Evolutionary conservation across 139 green algal species (phyloP).

Genomic region (Trebouxia sp.): DNA sequence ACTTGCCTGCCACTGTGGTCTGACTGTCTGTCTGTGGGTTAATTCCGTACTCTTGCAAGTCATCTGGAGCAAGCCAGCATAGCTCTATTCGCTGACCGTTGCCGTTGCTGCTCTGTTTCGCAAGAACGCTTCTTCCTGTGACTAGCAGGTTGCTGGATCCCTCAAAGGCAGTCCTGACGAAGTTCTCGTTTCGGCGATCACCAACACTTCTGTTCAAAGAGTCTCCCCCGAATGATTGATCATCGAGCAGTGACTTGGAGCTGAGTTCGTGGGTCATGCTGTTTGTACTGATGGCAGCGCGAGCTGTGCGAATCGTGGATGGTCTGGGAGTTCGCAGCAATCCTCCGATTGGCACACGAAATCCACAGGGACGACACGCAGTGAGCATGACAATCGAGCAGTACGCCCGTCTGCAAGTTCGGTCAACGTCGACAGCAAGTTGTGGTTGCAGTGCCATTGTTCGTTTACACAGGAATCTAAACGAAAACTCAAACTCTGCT

Average conservation of each 20-base stretch:
- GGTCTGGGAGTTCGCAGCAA: no score
- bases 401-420: not conserved
- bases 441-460: not conserved
- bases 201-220: constrained; percentile 28
- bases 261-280: not conserved
- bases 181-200: not conserved
- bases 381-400: not conserved
- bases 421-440: not conserved
- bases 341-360: not conserved
- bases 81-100: not conserved
- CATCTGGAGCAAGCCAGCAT: not conserved
- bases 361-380: not conserved
- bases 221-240: constrained; percentile 29
- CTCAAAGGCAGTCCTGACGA: not conserved
- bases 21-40: not conserved
- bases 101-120: not conserved
- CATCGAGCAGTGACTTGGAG: not conserved
- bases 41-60: not conserved
- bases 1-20: constrained; percentile 3
- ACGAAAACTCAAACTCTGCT: no score
- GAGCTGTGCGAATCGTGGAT: not conserved
- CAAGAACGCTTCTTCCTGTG: not conserved
- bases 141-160: not conserved
- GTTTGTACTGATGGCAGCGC: not conserved
- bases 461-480: not conserved